A percentile compares a stretch with the other conserved stretches of the same genome.
phyloP scores from a whole-genome alignment of 208 protist genomes.

The Crithidia expoeki region DNA sequence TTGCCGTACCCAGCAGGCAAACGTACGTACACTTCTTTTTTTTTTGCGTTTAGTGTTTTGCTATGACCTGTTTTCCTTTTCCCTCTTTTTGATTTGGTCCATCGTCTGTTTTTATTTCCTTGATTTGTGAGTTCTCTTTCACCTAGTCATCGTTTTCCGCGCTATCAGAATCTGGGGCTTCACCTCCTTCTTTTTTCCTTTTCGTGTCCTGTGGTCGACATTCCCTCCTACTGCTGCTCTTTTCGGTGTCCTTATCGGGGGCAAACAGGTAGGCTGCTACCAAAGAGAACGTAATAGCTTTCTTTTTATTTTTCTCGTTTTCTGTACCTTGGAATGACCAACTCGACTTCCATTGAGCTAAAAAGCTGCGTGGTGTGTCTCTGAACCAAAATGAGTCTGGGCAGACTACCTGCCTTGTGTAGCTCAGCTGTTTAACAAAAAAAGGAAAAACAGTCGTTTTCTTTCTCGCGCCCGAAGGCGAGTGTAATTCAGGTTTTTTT shows the following conservation, averaged over 20 bases:
- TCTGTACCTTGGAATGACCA: not conserved
- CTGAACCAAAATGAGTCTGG: too few relatives aligned
- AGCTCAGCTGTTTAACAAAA: too few relatives aligned
- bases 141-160: too few relatives aligned
- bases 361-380: too few relatives aligned
- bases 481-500: too few relatives aligned
- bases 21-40: not conserved
- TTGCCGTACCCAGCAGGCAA: too few relatives aligned
- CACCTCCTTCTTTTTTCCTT: not conserved
- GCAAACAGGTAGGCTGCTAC: not conserved
- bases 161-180: not conserved
- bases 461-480: too few relatives aligned
- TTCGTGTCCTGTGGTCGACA: not conserved
- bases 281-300: not conserved
- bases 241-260: not conserved
- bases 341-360: not conserved
- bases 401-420: too few relatives aligned
- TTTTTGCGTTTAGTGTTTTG: not conserved
- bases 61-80: not conserved
- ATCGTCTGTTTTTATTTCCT: too few relatives aligned
- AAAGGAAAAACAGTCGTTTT: too few relatives aligned
- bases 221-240: slow-evolving; percentile 1
- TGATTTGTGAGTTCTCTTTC: not conserved
- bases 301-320: slow-evolving; percentile 1
- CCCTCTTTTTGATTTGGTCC: too few relatives aligned